These are phyloP conservation scores for Saururus chinensis DNA, from an alignment of 164 flowering plant species.

Conservation along the genomic window DNA sequence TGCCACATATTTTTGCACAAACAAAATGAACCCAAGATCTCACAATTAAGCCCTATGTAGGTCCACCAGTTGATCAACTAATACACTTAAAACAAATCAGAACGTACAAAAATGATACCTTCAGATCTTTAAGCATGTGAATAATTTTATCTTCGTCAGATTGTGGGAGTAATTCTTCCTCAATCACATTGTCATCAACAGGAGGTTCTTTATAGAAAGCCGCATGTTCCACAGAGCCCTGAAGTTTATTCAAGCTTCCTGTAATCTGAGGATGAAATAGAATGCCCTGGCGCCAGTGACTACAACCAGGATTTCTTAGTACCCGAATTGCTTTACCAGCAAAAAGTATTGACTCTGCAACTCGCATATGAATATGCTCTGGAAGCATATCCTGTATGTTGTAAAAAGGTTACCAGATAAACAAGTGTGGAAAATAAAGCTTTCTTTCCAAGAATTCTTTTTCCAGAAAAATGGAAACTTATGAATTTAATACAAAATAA, in stretches of 20 bases:
- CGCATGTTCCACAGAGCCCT: slow-evolving; percentile 33
- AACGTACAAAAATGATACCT: slow-evolving; percentile 31
- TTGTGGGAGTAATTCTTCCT: slow-evolving; percentile 79
- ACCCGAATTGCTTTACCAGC: slow-evolving; percentile 95
- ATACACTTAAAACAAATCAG: background rate
- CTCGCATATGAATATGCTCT: slow-evolving; percentile 82
- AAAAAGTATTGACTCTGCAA: slow-evolving; percentile 90
- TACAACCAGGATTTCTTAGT: slow-evolving; percentile 80
- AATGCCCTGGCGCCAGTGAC: slow-evolving; percentile 43
- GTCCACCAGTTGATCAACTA: no score
- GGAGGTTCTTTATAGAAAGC: slow-evolving; percentile 39
- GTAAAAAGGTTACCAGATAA: slow-evolving; percentile 5
- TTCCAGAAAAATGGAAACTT: background rate
- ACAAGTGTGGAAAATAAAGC: background rate
- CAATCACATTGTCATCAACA: slow-evolving; percentile 26
- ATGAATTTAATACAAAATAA: background rate
- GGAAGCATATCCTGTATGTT: slow-evolving; percentile 89
- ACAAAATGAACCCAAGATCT: no score
- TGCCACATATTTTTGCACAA: no score
- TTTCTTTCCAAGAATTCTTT: no score
- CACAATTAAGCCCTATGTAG: no score
- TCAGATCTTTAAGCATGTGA: slow-evolving; percentile 69
- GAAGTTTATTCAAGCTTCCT: slow-evolving; percentile 37
- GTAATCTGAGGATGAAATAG: slow-evolving; percentile 31
- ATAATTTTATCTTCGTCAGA: slow-evolving; percentile 90